A percentile compares a stretch with the other conserved stretches of the same genome.
Evolutionary conservation across 345 rosid genomes (phyloP).

Genomic region (Barbarea vulgaris): DNA sequence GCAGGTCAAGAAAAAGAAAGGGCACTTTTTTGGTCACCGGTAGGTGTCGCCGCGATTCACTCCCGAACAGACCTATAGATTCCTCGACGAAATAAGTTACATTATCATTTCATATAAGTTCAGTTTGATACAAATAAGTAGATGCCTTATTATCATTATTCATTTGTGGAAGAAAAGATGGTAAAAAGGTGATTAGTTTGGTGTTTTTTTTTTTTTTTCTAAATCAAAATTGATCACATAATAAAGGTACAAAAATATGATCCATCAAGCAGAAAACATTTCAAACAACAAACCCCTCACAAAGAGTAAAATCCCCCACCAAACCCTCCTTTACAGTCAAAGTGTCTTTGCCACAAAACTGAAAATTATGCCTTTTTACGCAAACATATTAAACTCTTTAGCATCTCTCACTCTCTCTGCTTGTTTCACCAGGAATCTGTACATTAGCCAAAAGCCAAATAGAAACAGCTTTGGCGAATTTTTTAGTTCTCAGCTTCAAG

Average conservation of each 20-base stretch:
- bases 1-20: too few species aligned
- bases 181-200: not conserved
- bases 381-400: slow-evolving; percentile 7
- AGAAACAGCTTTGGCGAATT: slow-evolving; percentile 21
- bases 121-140: too few species aligned
- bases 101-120: too few species aligned
- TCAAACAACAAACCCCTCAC: slow-evolving; percentile 41
- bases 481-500: slow-evolving; percentile 40
- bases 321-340: slow-evolving; percentile 41
- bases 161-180: not conserved
- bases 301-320: slow-evolving; percentile 30
- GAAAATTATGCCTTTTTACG: slow-evolving; percentile 17
- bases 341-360: slow-evolving; percentile 40
- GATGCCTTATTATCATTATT: too few species aligned
- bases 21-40: too few species aligned
- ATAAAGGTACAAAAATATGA: slow-evolving; percentile 43
- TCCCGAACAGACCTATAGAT: too few species aligned
- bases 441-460: slow-evolving; percentile 33
- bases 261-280: slow-evolving; percentile 43
- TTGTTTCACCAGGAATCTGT: slow-evolving; percentile 41
- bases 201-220: slow-evolving; percentile 29
- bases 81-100: too few species aligned
- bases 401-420: slow-evolving; percentile 24
- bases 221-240: slow-evolving; percentile 42
- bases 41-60: too few species aligned